Percentiles rank a stretch among this genome's conserved stretches.
Conservation (phyloP, 139 green algal species). For the Haematococcus lacustris region DNA sequence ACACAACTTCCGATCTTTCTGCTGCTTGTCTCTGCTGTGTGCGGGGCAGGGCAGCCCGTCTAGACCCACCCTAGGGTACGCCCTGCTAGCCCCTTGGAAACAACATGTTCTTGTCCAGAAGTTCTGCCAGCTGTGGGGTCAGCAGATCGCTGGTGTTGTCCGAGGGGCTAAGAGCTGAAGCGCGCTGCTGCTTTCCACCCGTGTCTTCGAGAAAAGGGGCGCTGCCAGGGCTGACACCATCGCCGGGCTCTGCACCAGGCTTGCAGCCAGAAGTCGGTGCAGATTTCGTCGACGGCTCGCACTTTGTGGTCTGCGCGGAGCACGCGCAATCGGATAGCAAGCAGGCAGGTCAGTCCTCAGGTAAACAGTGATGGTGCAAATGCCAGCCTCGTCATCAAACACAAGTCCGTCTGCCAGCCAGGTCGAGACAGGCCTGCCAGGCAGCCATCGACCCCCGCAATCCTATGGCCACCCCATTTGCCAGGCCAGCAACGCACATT, state of each 20-base stretch:
- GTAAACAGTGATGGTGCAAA: too few relatives aligned
- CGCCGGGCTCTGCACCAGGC: neutral
- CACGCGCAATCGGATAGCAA: neutral
- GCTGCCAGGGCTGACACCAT: neutral
- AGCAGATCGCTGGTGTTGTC: neutral
- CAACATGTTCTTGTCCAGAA: conserved; percentile 6
- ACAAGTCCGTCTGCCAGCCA: too few relatives aligned
- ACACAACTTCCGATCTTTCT: neutral
- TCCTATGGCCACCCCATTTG: neutral
- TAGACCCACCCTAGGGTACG: neutral
- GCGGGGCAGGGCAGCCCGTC: neutral
- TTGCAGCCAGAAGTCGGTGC: neutral
- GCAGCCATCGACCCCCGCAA: neutral
- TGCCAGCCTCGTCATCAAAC: too few relatives aligned
- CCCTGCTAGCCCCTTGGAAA: neutral
- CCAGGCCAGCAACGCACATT: neutral
- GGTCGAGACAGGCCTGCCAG: too few relatives aligned
- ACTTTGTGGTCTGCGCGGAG: neutral
- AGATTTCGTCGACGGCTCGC: neutral
- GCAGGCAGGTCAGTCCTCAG: neutral
- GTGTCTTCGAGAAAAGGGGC: neutral
- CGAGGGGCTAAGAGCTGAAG: neutral
- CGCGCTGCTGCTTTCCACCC: neutral
- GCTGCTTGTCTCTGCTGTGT: neutral
- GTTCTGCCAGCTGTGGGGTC: neutral